A percentile compares a stretch with the other conserved stretches of the same genome.
These are phyloP conservation scores for Gossypium laxum DNA, from an alignment of 441 rosid species.

Conservation along the genomic window DNA sequence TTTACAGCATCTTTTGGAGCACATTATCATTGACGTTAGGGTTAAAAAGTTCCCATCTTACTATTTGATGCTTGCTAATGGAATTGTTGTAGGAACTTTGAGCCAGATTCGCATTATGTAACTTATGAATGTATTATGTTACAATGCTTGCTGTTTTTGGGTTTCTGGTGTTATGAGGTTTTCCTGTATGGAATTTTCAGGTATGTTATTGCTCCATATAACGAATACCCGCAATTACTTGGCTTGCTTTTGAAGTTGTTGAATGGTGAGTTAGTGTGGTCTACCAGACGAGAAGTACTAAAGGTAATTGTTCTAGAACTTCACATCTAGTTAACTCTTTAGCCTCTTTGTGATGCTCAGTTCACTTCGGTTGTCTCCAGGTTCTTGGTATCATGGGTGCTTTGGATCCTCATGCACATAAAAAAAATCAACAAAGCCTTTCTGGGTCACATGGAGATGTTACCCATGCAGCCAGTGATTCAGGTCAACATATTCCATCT, in stretches of 20 bases:
- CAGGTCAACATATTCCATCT: slow-evolving; percentile 83
- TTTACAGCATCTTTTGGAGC: background rate
- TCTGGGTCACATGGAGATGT: slow-evolving; percentile 89
- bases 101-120: background rate
- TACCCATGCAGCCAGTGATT: slow-evolving; percentile 77
- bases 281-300: slow-evolving; percentile 95
- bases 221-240: slow-evolving; percentile 80
- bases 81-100: background rate
- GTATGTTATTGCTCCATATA: slow-evolving; percentile 95
- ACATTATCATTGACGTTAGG: background rate
- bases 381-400: slow-evolving; percentile 99
- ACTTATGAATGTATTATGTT: slow-evolving; percentile 1
- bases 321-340: slow-evolving; percentile 2
- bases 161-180: background rate
- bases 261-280: slow-evolving; percentile 96
- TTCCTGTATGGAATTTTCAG: slow-evolving; percentile 28
- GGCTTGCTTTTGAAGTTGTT: slow-evolving; percentile 90
- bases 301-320: slow-evolving; percentile 50
- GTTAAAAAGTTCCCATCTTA: background rate
- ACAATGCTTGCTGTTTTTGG: background rate
- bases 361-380: slow-evolving; percentile 32
- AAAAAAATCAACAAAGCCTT: slow-evolving; percentile 72
- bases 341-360: slow-evolving; percentile 19
- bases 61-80: background rate
- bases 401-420: slow-evolving; percentile 91